Conservation (phyloP, 495 filamentous ascomycete genomes). For the Ramalina intermedia region DNA sequence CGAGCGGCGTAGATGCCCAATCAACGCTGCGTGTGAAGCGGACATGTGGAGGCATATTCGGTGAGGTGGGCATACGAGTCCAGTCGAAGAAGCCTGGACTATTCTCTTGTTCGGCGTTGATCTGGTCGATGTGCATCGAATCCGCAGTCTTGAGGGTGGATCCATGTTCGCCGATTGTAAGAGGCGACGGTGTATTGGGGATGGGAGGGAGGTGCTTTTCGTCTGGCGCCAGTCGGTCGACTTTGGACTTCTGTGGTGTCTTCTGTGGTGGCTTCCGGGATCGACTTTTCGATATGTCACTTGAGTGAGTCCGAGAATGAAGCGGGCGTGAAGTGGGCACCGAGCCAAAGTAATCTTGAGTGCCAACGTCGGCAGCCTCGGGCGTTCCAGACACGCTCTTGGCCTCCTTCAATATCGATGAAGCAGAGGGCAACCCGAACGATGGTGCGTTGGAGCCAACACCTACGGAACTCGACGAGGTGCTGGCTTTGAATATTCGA, state of each 20-base stretch:
- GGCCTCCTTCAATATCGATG: constrained; percentile 1
- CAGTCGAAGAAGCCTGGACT: constrained; percentile 43
- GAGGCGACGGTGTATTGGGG: no score
- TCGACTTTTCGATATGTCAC: background rate
- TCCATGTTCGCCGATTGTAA: constrained; percentile 10
- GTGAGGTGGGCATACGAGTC: constrained; percentile 45
- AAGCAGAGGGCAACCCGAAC: constrained; percentile 2
- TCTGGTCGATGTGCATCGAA: constrained; percentile 21
- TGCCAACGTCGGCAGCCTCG: constrained; percentile 16
- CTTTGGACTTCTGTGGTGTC: no score
- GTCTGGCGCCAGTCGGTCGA: no score
- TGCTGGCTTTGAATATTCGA: constrained; percentile 41
- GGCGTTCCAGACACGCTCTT: background rate
- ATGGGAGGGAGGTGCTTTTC: no score
- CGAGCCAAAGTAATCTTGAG: constrained; percentile 34
- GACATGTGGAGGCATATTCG: constrained; percentile 45
- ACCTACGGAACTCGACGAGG: constrained; percentile 4
- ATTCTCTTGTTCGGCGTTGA: constrained; percentile 1
- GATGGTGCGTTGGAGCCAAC: constrained; percentile 9
- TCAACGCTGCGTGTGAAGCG: constrained; percentile 49
- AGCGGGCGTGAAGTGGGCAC: constrained; percentile 3
- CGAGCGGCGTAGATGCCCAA: constrained; percentile 49
- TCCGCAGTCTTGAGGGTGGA: constrained; percentile 17
- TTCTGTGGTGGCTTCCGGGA: no score
- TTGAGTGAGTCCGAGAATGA: background rate